phyloP scores from a whole-genome alignment of 805 yeast species.

The Candida adriatica region DNA sequence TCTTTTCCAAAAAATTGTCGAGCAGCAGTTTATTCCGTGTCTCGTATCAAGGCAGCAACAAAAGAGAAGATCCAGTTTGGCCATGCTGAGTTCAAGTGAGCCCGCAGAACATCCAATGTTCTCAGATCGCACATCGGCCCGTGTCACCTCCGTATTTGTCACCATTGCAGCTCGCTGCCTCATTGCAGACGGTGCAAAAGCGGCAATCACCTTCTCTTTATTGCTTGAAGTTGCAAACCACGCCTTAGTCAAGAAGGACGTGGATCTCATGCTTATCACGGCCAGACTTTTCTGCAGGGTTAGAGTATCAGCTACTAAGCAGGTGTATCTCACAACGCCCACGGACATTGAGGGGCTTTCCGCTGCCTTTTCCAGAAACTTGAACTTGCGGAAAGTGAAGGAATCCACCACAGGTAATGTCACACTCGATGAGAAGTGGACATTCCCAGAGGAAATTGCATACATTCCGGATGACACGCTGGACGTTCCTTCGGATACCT shows the following conservation, averaged over 20 bases:
- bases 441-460: constrained; percentile 48
- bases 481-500: constrained; percentile 30
- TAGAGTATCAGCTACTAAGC: constrained; percentile 39
- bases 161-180: constrained; percentile 22
- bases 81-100: constrained; percentile 4
- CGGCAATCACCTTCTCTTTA: constrained; percentile 20
- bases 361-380: constrained; percentile 48
- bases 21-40: constrained; percentile 21
- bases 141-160: constrained; percentile 20
- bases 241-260: constrained; percentile 30
- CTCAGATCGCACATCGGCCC: constrained; percentile 11
- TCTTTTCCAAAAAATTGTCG: constrained; percentile 19
- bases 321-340: constrained; percentile 44
- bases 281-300: constrained; percentile 49
- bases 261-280: constrained; percentile 36
- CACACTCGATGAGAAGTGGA: constrained; percentile 38
- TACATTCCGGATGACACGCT: constrained; percentile 41
- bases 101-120: constrained; percentile 2
- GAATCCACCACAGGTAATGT: constrained; percentile 13
- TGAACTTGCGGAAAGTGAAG: constrained; percentile 21
- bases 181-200: constrained; percentile 22
- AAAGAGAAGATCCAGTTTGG: constrained; percentile 25
- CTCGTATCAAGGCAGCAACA: constrained; percentile 3
- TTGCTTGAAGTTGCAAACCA: constrained; percentile 27
- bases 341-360: constrained; percentile 62